These are phyloP conservation scores for Adansonia rubrostipa DNA, from an alignment of 441 rosid species.

Conservation along the genomic window DNA sequence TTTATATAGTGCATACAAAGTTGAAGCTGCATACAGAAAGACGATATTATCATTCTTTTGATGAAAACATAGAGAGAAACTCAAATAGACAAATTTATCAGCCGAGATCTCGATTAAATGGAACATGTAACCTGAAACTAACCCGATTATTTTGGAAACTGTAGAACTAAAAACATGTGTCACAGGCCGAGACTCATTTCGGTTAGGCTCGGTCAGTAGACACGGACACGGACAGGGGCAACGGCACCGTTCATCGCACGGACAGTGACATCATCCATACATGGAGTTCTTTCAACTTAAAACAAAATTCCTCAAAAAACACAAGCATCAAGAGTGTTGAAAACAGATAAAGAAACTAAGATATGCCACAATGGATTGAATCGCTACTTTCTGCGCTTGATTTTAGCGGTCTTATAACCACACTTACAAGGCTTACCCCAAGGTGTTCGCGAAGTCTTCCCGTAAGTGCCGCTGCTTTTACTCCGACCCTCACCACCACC, in stretches of 20 bases:
- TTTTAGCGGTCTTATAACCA: conserved; percentile 72
- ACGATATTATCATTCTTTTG: no score
- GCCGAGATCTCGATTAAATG: neutral
- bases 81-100: neutral
- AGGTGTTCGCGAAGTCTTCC: conserved; percentile 67
- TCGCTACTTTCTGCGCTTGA: conserved; percentile 55
- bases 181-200: no score
- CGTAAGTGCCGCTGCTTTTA: conserved; percentile 83
- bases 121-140: neutral
- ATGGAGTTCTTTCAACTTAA: neutral
- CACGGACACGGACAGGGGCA: no score
- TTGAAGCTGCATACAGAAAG: neutral
- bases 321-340: neutral
- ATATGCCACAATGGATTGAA: neutral
- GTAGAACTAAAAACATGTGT: neutral
- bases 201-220: no score
- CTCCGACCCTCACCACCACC: conserved; percentile 97
- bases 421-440: conserved; percentile 94
- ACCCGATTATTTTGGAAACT: neutral
- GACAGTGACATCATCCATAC: neutral
- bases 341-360: neutral
- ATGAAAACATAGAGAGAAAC: neutral
- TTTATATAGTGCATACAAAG: neutral
- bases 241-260: no score
- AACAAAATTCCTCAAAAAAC: conserved; percentile 1